phyloP scores from a whole-genome alignment of 345 rosid genomes.

The Populus euphratica region DNA sequence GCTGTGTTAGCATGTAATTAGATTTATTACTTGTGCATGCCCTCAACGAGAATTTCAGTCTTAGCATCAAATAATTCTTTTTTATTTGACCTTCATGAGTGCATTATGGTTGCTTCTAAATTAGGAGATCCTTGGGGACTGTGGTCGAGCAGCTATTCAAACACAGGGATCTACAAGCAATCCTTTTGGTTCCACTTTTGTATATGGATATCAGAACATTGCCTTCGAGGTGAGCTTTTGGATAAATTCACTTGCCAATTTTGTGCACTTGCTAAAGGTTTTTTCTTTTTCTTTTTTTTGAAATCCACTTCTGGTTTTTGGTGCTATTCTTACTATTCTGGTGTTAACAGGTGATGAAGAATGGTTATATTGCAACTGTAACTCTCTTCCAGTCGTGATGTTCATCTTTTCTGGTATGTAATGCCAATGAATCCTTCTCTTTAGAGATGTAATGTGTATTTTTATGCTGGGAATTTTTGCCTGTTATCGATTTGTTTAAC shows the following conservation, averaged over 20 bases:
- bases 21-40: no score
- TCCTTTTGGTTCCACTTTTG: conserved; percentile 95
- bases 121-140: conserved; percentile 90
- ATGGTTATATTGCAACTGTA: conserved; percentile 79
- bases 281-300: background rate
- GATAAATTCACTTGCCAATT: background rate
- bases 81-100: no score
- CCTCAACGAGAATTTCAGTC: no score
- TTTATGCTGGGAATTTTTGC: no score
- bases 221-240: conserved; percentile 79
- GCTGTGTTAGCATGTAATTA: no score
- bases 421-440: no score
- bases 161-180: conserved; percentile 92
- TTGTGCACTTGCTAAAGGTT: background rate
- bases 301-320: background rate
- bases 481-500: no score
- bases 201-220: conserved; percentile 83
- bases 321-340: conserved; percentile 12
- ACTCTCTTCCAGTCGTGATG: conserved; percentile 82
- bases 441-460: no score
- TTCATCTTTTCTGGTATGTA: background rate
- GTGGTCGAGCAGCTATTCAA: conserved; percentile 97
- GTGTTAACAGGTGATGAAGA: conserved; percentile 85
- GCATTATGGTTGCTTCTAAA: no score
- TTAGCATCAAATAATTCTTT: no score